These are phyloP conservation scores for Salix arbutifolia DNA, from an alignment of 345 rosid species.

Conservation along the genomic window DNA sequence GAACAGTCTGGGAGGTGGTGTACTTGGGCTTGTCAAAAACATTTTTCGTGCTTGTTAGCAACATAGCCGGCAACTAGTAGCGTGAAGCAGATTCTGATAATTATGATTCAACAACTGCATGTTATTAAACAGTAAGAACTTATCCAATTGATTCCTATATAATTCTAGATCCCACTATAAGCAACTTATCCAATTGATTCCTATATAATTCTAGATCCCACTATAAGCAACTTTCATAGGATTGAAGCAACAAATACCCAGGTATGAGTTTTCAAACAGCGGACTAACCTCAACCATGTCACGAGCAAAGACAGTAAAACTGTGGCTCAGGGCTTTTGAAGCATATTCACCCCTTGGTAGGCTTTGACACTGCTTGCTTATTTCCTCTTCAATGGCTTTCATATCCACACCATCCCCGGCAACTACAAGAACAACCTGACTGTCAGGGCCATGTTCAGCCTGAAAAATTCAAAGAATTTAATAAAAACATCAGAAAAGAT, in stretches of 20 bases:
- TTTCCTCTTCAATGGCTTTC: conserved; percentile 71
- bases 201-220: not conserved
- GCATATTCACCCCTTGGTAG: conserved; percentile 88
- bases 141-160: not conserved
- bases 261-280: not conserved
- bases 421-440: conserved; percentile 89
- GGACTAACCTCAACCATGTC: conserved; percentile 76
- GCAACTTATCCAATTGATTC: not conserved
- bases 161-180: not conserved
- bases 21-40: not conserved
- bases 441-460: conserved; percentile 99
- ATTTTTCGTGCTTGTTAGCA: not conserved
- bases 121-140: not conserved
- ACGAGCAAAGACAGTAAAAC: conserved; percentile 70
- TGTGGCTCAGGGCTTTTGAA: conserved; percentile 74
- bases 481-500: not conserved
- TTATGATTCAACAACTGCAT: not conserved
- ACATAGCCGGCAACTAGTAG: not conserved
- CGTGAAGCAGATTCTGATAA: no score
- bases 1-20: not conserved
- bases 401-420: conserved; percentile 72
- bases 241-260: not conserved
- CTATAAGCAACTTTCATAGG: not conserved
- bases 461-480: conserved; percentile 23
- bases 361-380: conserved; percentile 59